These are phyloP conservation scores for Lanmaoa pseudosensibilis DNA, from an alignment of 768 basidiomycete genomes.

Conservation along the genomic window DNA sequence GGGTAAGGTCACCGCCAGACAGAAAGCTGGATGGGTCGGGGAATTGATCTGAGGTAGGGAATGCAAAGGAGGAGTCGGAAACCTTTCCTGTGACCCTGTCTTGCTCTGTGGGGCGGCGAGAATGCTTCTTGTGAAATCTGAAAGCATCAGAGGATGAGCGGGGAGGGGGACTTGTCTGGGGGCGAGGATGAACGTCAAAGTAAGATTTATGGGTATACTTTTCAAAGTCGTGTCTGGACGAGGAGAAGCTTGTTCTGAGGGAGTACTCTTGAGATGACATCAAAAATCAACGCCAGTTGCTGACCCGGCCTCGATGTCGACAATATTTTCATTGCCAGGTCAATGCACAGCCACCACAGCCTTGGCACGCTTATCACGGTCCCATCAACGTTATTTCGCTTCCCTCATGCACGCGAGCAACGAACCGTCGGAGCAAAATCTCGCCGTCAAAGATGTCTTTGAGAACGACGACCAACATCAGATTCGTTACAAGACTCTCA, in stretches of 20 bases:
- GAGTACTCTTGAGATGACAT: constrained; percentile 35
- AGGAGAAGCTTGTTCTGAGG: constrained; percentile 57
- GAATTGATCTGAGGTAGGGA: constrained; percentile 29
- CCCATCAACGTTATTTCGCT: not conserved
- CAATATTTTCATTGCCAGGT: not conserved
- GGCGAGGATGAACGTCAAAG: constrained; percentile 48
- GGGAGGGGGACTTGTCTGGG: constrained; percentile 39
- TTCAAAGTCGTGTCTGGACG: constrained; percentile 52
- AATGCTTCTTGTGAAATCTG: constrained; percentile 21
- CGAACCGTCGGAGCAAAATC: not conserved
- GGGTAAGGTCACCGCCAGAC: constrained; percentile 32
- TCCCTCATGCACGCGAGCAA: not conserved
- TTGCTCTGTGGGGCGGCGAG: constrained; percentile 27
- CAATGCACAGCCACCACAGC: not conserved
- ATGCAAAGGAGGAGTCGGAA: constrained; percentile 27
- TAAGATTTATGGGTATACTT: constrained; percentile 37
- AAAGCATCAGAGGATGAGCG: constrained; percentile 19
- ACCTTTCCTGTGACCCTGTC: constrained; percentile 28
- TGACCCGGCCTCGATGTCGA: not conserved
- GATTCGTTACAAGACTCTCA: constrained; percentile 4
- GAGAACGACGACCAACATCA: constrained; percentile 40
- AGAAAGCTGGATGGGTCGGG: constrained; percentile 28
- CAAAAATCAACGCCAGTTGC: constrained; percentile 1
- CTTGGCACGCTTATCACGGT: too few relatives aligned
- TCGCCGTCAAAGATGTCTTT: constrained; percentile 35